Percentiles rank a stretch among this genome's conserved stretches.
phyloP scores from a whole-genome alignment of 371 early-diverging fungal species.

The Dentiscutata heterogama region DNA sequence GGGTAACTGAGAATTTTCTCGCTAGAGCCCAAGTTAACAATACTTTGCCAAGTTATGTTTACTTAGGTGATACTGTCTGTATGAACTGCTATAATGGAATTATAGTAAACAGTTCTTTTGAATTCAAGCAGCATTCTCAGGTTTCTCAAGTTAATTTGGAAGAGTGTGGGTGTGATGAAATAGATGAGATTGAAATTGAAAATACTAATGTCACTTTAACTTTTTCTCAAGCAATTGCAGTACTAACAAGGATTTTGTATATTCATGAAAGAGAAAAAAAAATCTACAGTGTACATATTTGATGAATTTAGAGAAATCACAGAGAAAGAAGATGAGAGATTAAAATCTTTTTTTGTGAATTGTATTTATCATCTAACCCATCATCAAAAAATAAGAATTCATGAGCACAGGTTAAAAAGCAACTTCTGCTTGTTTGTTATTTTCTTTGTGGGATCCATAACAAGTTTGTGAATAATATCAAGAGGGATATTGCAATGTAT shows the following conservation, averaged over 20 bases:
- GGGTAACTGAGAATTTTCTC: too few relatives aligned
- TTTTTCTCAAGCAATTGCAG: not conserved
- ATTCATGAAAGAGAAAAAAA: not conserved
- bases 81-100: not conserved
- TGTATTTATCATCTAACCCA: too few relatives aligned
- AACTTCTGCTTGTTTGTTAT: too few relatives aligned
- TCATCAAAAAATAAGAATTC: not conserved
- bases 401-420: not conserved
- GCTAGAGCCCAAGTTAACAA: too few relatives aligned
- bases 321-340: not conserved
- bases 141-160: not conserved
- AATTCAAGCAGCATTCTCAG: conserved; percentile 4
- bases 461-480: too few relatives aligned
- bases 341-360: not conserved
- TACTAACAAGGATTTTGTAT: not conserved
- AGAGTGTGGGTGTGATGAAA: not conserved
- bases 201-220: not conserved
- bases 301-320: not conserved
- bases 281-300: not conserved
- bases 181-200: not conserved
- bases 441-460: too few relatives aligned
- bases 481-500: too few relatives aligned
- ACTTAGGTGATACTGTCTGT: not conserved
- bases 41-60: conserved; percentile 1
- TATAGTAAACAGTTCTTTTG: not conserved